Base-by-base conservation (phyloP, 2,329 filamentous ascomycete species). In the Fonsecaea multimorphosa region DNA sequence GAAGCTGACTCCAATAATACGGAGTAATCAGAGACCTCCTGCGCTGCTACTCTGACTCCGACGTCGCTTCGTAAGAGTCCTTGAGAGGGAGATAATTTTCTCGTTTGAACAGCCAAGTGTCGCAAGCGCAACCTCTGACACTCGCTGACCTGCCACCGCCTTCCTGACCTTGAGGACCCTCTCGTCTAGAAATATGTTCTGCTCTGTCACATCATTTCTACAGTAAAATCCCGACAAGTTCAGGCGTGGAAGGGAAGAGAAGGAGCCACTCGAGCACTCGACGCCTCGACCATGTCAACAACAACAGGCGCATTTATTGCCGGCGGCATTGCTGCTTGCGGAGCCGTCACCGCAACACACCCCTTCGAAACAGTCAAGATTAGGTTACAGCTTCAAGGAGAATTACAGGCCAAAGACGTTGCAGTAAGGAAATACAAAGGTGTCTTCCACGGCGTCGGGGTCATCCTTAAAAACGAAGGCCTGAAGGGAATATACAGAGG, bases 331-430 rank as follows among this genome's bases (percentile, higher is more conserved):
- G 95, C 95, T 76, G 95, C 95, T 71, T 98, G 94, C 81, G 95
- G 95, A 76, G 95, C 95, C 71, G 95, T 99, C 64, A 98, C 94
- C 46, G 93, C 96, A 71, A 98, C 95, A 58, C 95, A 99, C 80
- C 93, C 93, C 64, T 98, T 98, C 82, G 95, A 99, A 81, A 98
- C 94, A 12, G 93, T 99, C 78, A 99, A 99, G 86, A 98, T 98
- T 77, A 91, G 93, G 90, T 88, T 99, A 86, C 95, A 99, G 82
- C 80, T 99, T 62, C 95, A 99, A 79, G 95, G 95, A 78, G 95
- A 99, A 79, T 86, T 99, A 62, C 92, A 97, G 76, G 84, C 89
- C 64, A 97, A 93, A 77, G 88, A 88, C 72, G 88, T 93, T 76
- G 92, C 94, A 65, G 90, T 91, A 71, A 91, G 92, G 74, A 86